Percentiles rank a stretch among this genome's conserved stretches.
Evolutionary conservation across 140 eudicot species (phyloP).

Genomic region (Erigeron philadelphicus): DNA sequence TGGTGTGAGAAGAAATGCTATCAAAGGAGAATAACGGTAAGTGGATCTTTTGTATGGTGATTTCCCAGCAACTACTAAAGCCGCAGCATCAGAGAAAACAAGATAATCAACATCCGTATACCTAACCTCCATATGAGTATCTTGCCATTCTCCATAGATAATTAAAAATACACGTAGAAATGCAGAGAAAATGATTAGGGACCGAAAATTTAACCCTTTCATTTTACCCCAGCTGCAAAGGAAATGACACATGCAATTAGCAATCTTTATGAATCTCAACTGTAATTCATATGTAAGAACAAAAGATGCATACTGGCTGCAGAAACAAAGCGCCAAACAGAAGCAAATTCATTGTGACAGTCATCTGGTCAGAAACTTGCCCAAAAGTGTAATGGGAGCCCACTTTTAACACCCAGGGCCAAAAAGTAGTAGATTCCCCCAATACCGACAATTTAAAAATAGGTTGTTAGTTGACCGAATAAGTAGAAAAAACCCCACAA

Average conservation of each 20-base stretch:
- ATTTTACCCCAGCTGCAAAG: constrained; percentile 33
- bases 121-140: constrained; percentile 90
- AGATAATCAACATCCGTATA: constrained; percentile 91
- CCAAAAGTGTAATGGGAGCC: no score
- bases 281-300: neutral
- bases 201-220: constrained; percentile 37
- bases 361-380: no score
- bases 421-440: no score
- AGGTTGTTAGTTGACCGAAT: no score
- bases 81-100: constrained; percentile 92
- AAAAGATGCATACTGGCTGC: neutral
- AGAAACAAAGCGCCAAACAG: no score
- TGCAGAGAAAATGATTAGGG: constrained; percentile 63
- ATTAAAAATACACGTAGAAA: constrained; percentile 60
- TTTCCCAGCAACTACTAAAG: constrained; percentile 68
- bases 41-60: constrained; percentile 94
- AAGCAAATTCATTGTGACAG: no score
- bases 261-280: constrained; percentile 18
- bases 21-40: constrained; percentile 80
- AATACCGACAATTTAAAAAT: no score
- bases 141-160: constrained; percentile 94
- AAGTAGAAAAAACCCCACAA: no score
- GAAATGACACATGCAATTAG: constrained; percentile 18
- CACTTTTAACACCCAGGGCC: no score
- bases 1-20: constrained; percentile 81